phyloP scores from a whole-genome alignment of 495 filamentous ascomycete species.

The Astrocystis sublimbata region DNA sequence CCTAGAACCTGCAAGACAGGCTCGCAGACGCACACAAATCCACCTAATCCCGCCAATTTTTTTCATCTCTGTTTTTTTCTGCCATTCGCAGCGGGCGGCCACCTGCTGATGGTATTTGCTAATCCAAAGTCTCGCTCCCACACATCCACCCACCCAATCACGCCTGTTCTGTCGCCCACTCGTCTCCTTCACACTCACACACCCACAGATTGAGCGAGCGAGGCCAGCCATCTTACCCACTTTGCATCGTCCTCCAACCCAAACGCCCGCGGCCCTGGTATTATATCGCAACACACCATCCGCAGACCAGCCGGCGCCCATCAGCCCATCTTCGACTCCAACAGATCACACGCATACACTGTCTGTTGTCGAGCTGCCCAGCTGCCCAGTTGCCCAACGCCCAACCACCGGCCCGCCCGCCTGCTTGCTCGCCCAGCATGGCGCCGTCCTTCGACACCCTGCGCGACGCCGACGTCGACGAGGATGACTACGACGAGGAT shows the following conservation, averaged over 20 bases:
- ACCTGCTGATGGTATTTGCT: no score
- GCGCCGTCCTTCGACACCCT: slow-evolving; percentile 60
- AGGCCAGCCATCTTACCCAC: no score
- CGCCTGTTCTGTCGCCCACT: background rate
- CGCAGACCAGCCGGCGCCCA: background rate
- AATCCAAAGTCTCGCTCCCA: no score
- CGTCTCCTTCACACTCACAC: no score
- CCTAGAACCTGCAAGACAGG: no score
- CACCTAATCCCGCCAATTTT: slow-evolving; percentile 17
- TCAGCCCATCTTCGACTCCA: background rate
- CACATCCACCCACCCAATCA: slow-evolving; percentile 19
- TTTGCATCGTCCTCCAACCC: background rate
- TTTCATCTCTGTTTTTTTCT: no score
- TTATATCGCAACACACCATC: background rate
- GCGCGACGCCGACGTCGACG: slow-evolving; percentile 72
- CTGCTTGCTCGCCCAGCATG: slow-evolving; percentile 53
- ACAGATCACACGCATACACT: background rate
- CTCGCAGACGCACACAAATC: slow-evolving; percentile 20
- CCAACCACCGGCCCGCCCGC: background rate
- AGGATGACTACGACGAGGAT: slow-evolving; percentile 86
- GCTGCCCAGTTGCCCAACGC: no score
- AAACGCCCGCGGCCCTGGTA: background rate
- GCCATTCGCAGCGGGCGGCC: background rate
- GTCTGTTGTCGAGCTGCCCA: no score
- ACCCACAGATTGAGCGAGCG: no score